Conservation (phyloP, 805 yeast genomes). For the Wickerhamiella galacta region DNA sequence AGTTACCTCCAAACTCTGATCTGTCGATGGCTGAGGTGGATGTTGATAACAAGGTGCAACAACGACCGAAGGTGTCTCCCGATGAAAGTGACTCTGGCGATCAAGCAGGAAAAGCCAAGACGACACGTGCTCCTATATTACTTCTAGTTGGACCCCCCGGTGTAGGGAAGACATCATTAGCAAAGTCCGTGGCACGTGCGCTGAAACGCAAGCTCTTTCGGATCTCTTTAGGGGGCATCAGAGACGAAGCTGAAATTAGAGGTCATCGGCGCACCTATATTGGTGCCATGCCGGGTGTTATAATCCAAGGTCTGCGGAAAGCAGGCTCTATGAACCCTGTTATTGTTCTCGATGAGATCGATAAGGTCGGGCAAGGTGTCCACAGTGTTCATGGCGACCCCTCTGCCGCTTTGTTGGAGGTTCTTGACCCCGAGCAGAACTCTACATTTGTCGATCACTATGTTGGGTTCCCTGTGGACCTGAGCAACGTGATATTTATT, state of each 20-base stretch:
- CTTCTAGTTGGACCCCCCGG: slow-evolving; percentile 88
- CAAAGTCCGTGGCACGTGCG: slow-evolving; percentile 62
- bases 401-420: slow-evolving; percentile 75
- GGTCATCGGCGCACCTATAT: slow-evolving; percentile 87
- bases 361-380: slow-evolving; percentile 47
- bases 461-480: slow-evolving; percentile 69
- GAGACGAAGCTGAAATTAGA: slow-evolving; percentile 76
- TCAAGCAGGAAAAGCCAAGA: slow-evolving; percentile 1
- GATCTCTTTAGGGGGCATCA: slow-evolving; percentile 71
- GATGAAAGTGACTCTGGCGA: not conserved
- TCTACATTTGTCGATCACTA: slow-evolving; percentile 62
- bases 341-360: slow-evolving; percentile 70
- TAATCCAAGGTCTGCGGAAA: slow-evolving; percentile 60
- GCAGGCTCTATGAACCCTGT: slow-evolving; percentile 70
- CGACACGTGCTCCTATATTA: slow-evolving; percentile 46
- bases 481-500: slow-evolving; percentile 63
- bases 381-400: slow-evolving; percentile 61
- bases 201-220: slow-evolving; percentile 62
- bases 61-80: too few species aligned
- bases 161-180: slow-evolving; percentile 79
- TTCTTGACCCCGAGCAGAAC: slow-evolving; percentile 83
- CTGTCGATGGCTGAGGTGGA: not conserved
- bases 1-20: not conserved
- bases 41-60: not conserved
- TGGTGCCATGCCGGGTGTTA: slow-evolving; percentile 80